A percentile compares a stretch with the other conserved stretches of the same genome.
Evolutionary conservation across 2,329 filamentous ascomycete genomes (phyloP).

Genomic region (Mariannaea sp.): DNA sequence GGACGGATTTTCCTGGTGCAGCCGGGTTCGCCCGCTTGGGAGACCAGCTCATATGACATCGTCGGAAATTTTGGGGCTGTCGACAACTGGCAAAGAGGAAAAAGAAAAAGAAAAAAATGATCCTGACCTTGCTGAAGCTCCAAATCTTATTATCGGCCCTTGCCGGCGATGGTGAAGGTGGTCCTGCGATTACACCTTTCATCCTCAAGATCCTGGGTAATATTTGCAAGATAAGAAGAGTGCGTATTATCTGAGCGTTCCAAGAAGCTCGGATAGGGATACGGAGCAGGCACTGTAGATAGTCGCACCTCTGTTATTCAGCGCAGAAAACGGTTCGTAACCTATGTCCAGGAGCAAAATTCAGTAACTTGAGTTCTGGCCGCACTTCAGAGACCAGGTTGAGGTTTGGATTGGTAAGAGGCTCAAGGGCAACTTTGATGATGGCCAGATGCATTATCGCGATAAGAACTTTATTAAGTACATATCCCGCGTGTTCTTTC

Average conservation of each 20-base stretch:
- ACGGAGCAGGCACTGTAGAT: too few relatives aligned
- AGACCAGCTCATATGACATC: conserved; percentile 6
- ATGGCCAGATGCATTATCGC: conserved; percentile 24
- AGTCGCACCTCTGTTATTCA: not conserved
- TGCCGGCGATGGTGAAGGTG: conserved; percentile 39
- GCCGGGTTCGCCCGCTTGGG: conserved; percentile 33
- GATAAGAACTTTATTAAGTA: conserved; percentile 25
- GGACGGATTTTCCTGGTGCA: conserved; percentile 17
- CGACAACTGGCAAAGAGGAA: conserved; percentile 20
- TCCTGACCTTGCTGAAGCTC: conserved; percentile 48
- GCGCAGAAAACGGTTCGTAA: not conserved
- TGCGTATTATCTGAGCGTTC: not conserved
- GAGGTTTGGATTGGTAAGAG: not conserved
- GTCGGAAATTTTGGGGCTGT: not conserved
- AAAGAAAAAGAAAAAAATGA: too few relatives aligned
- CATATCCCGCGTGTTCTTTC: conserved; percentile 2
- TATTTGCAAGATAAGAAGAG: conserved; percentile 11
- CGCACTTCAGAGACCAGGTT: not conserved
- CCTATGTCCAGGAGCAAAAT: not conserved
- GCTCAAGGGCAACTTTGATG: not conserved
- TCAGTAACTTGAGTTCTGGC: not conserved
- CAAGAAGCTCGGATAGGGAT: too few relatives aligned
- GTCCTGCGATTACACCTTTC: conserved; percentile 45
- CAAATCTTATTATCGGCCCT: conserved; percentile 46
- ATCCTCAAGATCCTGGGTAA: conserved; percentile 27